Base-by-base conservation (phyloP, 306 rosid genomes). In the Elaeagnus macrophylla region DNA sequence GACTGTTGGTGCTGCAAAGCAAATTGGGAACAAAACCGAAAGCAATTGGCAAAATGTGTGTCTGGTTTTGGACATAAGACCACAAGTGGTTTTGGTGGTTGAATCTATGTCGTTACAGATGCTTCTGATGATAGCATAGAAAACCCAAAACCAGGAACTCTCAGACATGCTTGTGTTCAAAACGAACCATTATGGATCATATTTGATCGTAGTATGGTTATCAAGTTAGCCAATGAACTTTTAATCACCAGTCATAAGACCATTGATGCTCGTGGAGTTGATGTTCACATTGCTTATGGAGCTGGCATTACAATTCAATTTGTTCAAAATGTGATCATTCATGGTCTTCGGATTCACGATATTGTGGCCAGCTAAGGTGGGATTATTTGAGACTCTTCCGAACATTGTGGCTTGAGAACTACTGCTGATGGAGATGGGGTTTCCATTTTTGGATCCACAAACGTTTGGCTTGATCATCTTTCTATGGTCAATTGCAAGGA, bases 391-490 rank as follows among this genome's bases (percentile, higher is more conserved):
- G 88, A 86, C 59, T 42, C 83, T 0, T 8, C 5, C 4, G 37
- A 78, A 37, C 97, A 90, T 14, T 2, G 73, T 1, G 94, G 94
- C 2, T 0, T 51, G 1, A 64, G 97, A 48, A 78, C 86, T 0
- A 53, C 20, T 7, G 72, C 83, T 12, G 95, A 90, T 20, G 97
- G 97, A 0, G 95, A 90, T 25, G 97, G 88, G 10, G 25, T 90
- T 51, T 73, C 91, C 8, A 12, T 86, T 35, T 90, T 74, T 2
- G 84, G 86, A 1, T 70, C 95, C 15, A 60, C 86, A 5, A 71
- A 86, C 77, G 48, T 90, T 41, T 90, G 97, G 95, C 63, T 86
- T 2, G 97, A 90, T 48, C 97, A 83, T 20, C 43, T 90, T 14
- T 86, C 97, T 0, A 60, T 86, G 76, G 74, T 81, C 42, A 66